Evolutionary conservation across 371 early-diverging fungal genomes (phyloP).

Genomic region (Mortierella polycephala): DNA sequence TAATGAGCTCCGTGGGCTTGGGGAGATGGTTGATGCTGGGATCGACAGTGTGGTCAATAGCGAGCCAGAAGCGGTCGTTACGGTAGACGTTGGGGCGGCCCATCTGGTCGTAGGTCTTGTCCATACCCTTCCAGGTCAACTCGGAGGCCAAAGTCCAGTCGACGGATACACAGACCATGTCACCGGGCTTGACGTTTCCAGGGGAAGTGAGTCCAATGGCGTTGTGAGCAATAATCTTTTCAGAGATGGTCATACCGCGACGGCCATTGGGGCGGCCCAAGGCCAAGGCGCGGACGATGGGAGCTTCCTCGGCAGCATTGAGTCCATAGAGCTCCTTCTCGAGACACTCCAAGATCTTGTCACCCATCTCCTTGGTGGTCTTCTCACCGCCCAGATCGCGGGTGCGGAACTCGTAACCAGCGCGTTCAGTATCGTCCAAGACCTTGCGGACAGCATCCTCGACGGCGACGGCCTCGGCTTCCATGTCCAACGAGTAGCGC

Average conservation of each 20-base stretch:
- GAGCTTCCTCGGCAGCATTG: constrained; percentile 63
- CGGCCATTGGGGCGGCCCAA: constrained; percentile 60
- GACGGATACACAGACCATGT: constrained; percentile 82
- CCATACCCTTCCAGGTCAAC: constrained; percentile 87
- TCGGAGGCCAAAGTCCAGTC: constrained; percentile 87
- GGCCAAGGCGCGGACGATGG: constrained; percentile 53
- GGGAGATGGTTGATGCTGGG: constrained; percentile 76
- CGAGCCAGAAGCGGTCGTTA: constrained; percentile 86
- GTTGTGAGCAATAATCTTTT: constrained; percentile 78
- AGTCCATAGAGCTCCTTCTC: constrained; percentile 62
- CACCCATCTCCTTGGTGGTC: constrained; percentile 88
- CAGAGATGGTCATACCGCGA: constrained; percentile 78
- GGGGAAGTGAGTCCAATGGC: constrained; percentile 74
- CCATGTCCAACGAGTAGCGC: constrained; percentile 91
- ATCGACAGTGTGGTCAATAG: constrained; percentile 83
- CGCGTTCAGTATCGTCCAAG: constrained; percentile 78
- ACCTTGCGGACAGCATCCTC: constrained; percentile 93
- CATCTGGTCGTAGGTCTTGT: constrained; percentile 83
- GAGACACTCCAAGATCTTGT: constrained; percentile 84
- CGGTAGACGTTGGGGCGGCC: constrained; percentile 77
- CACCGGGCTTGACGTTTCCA: constrained; percentile 75
- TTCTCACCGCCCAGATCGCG: constrained; percentile 89
- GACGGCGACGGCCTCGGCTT: constrained; percentile 87
- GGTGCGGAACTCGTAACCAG: constrained; percentile 83
- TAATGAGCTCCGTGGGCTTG: constrained; percentile 74